phyloP scores from a whole-genome alignment of 2,329 filamentous ascomycete species.

The Penicillium rolfsii region DNA sequence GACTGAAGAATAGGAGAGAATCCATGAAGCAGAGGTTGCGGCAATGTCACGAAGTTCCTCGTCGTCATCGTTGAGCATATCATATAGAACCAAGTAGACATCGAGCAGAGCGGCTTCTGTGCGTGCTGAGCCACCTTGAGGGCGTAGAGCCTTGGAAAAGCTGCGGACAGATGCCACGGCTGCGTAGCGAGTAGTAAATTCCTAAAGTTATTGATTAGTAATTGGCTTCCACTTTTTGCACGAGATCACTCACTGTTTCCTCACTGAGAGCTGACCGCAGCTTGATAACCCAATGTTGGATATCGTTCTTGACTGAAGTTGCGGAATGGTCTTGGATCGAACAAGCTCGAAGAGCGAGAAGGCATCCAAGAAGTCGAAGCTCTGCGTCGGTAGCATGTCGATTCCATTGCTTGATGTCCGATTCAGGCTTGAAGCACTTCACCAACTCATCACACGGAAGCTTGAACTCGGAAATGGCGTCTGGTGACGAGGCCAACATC shows the following conservation, averaged over 20 bases:
- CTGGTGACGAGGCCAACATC: slow-evolving; percentile 27
- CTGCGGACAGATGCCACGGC: slow-evolving; percentile 41
- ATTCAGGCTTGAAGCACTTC: slow-evolving; percentile 31
- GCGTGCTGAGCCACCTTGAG: slow-evolving; percentile 24
- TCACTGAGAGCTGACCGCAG: slow-evolving; percentile 46
- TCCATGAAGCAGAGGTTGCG: slow-evolving; percentile 45
- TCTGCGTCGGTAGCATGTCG: slow-evolving; percentile 43
- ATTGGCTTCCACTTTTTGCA: no score
- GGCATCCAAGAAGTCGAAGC: slow-evolving; percentile 43
- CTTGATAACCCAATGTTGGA: slow-evolving; percentile 39
- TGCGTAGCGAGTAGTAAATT: slow-evolving; percentile 46
- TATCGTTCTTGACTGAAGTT: slow-evolving; percentile 25
- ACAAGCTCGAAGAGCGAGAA: slow-evolving; percentile 36
- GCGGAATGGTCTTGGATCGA: slow-evolving; percentile 15
- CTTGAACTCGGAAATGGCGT: slow-evolving; percentile 25
- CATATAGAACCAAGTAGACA: slow-evolving; percentile 69
- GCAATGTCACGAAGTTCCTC: slow-evolving; percentile 78
- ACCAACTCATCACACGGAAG: slow-evolving; percentile 35
- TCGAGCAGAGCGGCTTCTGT: slow-evolving; percentile 51
- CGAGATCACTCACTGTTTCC: slow-evolving; percentile 42
- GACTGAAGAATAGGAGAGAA: slow-evolving; percentile 40
- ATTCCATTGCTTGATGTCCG: slow-evolving; percentile 36
- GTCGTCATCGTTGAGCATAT: slow-evolving; percentile 84
- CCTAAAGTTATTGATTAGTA: slow-evolving; percentile 26
- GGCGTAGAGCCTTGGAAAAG: slow-evolving; percentile 50